These are phyloP conservation scores for Mucor racemosus DNA, from an alignment of 371 early-diverging fungal species.

Conservation along the genomic window DNA sequence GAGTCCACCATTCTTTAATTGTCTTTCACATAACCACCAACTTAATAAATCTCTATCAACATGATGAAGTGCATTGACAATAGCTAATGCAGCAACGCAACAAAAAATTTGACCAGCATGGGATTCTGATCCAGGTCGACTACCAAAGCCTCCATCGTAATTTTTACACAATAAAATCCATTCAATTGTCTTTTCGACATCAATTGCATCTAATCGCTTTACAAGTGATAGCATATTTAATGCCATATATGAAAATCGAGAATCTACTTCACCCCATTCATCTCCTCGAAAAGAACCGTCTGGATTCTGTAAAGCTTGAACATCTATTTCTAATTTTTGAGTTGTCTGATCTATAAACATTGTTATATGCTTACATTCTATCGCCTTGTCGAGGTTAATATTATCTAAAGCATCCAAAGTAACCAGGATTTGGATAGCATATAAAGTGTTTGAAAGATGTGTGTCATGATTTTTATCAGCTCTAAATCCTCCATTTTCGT, in stretches of 20 bases:
- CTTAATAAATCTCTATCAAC: conserved; percentile 81
- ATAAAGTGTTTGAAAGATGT: conserved; percentile 91
- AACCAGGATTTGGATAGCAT: conserved; percentile 92
- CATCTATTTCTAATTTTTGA: conserved; percentile 35
- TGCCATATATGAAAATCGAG: conserved; percentile 92
- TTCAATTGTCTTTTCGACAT: conserved; percentile 74
- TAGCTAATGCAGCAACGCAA: conserved; percentile 89
- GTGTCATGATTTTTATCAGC: conserved; percentile 90
- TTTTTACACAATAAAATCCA: conserved; percentile 89
- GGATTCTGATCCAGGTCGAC: conserved; percentile 90
- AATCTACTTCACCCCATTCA: conserved; percentile 95
- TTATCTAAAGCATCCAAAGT: conserved; percentile 81
- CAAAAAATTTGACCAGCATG: conserved; percentile 97
- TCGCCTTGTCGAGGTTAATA: conserved; percentile 69
- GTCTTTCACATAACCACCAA: conserved; percentile 95
- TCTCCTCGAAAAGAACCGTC: conserved; percentile 92
- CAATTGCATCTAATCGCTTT: conserved; percentile 70
- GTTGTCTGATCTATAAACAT: neutral
- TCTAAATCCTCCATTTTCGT: conserved; percentile 91
- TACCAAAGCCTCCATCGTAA: conserved; percentile 98
- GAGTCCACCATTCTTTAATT: conserved; percentile 93
- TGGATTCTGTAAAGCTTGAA: conserved; percentile 61
- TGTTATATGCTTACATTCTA: conserved; percentile 62
- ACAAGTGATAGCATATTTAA: conserved; percentile 79
- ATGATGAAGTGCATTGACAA: conserved; percentile 68